phyloP scores from a whole-genome alignment of 2,329 filamentous ascomycete genomes.

The Aschersonia sp. region DNA sequence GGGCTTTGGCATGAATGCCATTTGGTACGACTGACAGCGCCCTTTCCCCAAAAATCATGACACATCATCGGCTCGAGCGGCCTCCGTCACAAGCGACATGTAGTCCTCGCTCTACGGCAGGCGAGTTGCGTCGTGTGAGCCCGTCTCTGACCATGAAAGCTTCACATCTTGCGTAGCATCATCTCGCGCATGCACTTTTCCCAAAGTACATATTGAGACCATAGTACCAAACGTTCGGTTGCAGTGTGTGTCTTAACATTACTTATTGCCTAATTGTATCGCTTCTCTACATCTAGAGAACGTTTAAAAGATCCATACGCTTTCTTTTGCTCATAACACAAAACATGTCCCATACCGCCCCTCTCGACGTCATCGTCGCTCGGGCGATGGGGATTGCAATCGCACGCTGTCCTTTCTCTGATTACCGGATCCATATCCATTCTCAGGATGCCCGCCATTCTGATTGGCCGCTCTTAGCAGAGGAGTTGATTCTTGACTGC shows the following conservation, averaged over 20 bases:
- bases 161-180: no score
- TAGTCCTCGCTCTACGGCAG: no score
- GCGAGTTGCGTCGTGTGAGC: no score
- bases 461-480: conserved; percentile 2
- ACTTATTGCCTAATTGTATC: background rate
- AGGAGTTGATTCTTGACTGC: conserved; percentile 6
- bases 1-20: conserved; percentile 95
- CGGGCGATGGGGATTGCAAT: background rate
- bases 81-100: no score
- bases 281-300: background rate
- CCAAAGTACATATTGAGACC: no score
- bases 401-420: conserved; percentile 1
- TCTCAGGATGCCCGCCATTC: conserved; percentile 4
- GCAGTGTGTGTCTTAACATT: background rate
- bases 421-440: conserved; percentile 6
- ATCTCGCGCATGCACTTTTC: no score
- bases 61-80: no score
- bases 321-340: background rate
- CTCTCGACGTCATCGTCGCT: background rate
- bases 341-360: background rate
- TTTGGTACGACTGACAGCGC: conserved; percentile 38
- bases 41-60: background rate
- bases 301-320: no score
- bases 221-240: no score
- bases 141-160: no score